Conservation (phyloP, 1,284 basidiomycete genomes). For the Tylopilus sp. region DNA sequence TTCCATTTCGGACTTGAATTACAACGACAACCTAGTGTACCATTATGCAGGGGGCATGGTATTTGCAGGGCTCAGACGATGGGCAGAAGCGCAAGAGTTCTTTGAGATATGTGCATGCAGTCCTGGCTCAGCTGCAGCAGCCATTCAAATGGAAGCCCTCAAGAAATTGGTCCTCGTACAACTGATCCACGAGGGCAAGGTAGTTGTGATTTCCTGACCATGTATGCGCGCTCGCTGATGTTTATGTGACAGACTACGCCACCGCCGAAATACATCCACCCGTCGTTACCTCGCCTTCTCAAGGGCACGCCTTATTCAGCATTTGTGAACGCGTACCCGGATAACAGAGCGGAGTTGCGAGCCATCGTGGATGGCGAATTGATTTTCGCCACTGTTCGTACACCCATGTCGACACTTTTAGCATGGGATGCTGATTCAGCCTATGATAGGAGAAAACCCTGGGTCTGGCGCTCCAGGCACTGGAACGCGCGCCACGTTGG, state of each 20-base stretch:
- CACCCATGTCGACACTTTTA: neutral
- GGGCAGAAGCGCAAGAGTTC: constrained; percentile 75
- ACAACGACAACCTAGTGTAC: constrained; percentile 82
- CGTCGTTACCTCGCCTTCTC: constrained; percentile 64
- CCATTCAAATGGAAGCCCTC: constrained; percentile 86
- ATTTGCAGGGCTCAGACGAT: constrained; percentile 69
- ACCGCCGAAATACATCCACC: constrained; percentile 77
- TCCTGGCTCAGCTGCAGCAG: constrained; percentile 72
- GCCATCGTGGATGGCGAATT: constrained; percentile 64
- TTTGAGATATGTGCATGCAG: constrained; percentile 83
- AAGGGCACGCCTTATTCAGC: constrained; percentile 71
- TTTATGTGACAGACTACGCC: constrained; percentile 55
- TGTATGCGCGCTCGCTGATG: constrained; percentile 8
- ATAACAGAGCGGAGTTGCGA: constrained; percentile 55
- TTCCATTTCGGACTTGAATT: constrained; percentile 65
- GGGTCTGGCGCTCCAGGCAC: constrained; percentile 73
- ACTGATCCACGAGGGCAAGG: constrained; percentile 78
- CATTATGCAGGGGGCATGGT: constrained; percentile 81
- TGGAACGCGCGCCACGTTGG: constrained; percentile 78
- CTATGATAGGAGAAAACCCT: constrained; percentile 73
- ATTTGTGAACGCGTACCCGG: constrained; percentile 73
- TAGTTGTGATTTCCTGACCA: constrained; percentile 37
- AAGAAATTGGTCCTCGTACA: constrained; percentile 86
- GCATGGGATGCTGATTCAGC: constrained; percentile 19
- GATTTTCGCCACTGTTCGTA: constrained; percentile 61